Conservation (phyloP, 805 yeast species). For the Komagataella pseudopastoris region DNA sequence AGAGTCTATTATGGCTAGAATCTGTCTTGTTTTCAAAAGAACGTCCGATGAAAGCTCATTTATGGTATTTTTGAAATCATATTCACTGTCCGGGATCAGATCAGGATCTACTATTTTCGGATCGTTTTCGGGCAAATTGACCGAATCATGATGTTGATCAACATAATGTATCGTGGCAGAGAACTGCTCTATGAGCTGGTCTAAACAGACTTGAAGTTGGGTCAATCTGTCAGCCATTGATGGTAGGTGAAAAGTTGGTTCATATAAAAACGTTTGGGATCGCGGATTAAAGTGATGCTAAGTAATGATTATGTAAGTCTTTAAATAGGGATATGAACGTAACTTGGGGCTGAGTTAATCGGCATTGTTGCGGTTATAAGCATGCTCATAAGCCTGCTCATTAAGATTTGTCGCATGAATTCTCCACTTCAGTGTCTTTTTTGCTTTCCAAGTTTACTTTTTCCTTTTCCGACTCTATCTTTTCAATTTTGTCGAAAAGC, state of each 20-base stretch:
- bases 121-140: slow-evolving; percentile 31
- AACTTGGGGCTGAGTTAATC: not conserved
- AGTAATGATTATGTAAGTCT: not conserved
- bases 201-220: slow-evolving; percentile 80
- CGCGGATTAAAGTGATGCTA: not conserved
- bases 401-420: not conserved
- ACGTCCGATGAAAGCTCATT: slow-evolving; percentile 78
- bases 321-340: too few relatives aligned
- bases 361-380: too few relatives aligned
- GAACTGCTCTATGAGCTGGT: slow-evolving; percentile 69
- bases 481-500: not conserved
- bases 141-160: slow-evolving; percentile 60
- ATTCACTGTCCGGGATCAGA: slow-evolving; percentile 25
- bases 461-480: not conserved
- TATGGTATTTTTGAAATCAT: slow-evolving; percentile 29
- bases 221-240: slow-evolving; percentile 80
- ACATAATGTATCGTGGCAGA: slow-evolving; percentile 68
- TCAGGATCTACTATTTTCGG: slow-evolving; percentile 52
- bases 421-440: not conserved
- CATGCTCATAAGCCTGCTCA: not conserved
- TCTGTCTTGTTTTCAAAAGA: slow-evolving; percentile 76
- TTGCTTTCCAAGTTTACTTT: not conserved
- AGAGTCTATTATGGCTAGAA: slow-evolving; percentile 72
- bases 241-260: not conserved
- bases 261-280: too few relatives aligned